These are phyloP conservation scores for Crithidia thermophila DNA, from an alignment of 208 protist species.

Conservation along the genomic window DNA sequence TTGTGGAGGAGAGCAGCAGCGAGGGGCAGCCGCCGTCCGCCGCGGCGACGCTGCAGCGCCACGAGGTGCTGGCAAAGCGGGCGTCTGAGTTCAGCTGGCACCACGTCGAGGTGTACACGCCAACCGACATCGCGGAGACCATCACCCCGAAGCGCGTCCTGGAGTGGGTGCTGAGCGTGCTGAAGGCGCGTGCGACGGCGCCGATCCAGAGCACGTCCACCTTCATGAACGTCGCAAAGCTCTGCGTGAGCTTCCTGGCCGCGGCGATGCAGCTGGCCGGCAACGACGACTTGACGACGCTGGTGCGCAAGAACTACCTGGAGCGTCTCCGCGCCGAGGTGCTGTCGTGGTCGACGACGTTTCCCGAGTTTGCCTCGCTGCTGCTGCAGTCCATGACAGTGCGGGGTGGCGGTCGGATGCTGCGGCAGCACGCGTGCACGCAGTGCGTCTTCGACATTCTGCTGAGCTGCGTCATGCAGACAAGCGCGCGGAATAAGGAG, in stretches of 20 bases:
- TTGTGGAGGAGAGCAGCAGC: constrained; percentile 37
- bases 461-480: constrained; percentile 54
- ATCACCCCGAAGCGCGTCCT: constrained; percentile 23
- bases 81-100: constrained; percentile 29
- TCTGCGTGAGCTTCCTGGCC: constrained; percentile 69
- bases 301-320: constrained; percentile 47
- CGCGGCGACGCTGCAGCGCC: constrained; percentile 8
- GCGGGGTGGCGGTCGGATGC: constrained; percentile 45
- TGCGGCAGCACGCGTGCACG: constrained; percentile 68
- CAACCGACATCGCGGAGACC: constrained; percentile 24
- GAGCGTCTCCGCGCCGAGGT: constrained; percentile 50
- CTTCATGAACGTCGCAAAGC: constrained; percentile 53
- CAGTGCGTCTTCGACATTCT: constrained; percentile 71
- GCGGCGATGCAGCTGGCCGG: constrained; percentile 65
- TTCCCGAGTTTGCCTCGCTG: constrained; percentile 56
- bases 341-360: constrained; percentile 55
- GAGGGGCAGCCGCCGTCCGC: constrained; percentile 5
- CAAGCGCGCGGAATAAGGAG: constrained; percentile 10
- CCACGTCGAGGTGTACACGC: constrained; percentile 30
- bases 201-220: constrained; percentile 14
- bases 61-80: constrained; percentile 29
- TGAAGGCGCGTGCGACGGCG: constrained; percentile 30
- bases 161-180: constrained; percentile 31
- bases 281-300: constrained; percentile 49
- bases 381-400: constrained; percentile 69